Conservation (phyloP, 2,329 filamentous ascomycete genomes). For the Phialophora tarda region DNA sequence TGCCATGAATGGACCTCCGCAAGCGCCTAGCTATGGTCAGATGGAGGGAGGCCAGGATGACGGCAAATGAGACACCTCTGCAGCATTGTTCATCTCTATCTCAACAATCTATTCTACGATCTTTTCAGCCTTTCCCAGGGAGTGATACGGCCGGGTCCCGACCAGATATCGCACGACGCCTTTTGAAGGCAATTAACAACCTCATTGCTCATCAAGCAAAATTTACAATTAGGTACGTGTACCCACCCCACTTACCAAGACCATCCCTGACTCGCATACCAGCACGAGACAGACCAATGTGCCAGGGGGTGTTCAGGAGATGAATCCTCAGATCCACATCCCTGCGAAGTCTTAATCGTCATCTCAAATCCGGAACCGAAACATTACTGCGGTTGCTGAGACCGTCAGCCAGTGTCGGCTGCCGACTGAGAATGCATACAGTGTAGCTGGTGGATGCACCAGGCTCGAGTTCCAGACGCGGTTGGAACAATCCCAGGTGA, state of each 20-base stretch:
- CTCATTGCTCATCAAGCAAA: neutral
- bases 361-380: neutral
- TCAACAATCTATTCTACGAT: neutral
- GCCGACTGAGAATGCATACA: neutral
- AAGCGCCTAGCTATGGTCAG: conserved; percentile 34
- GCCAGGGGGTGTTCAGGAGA: neutral
- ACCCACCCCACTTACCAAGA: neutral
- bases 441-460: neutral
- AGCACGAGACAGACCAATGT: neutral
- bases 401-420: neutral
- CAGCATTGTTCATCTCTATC: neutral
- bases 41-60: conserved; percentile 34
- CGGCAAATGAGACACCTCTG: conserved; percentile 29
- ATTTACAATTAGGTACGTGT: neutral
- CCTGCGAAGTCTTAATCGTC: neutral
- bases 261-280: neutral
- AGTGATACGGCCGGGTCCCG: neutral
- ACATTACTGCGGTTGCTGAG: neutral
- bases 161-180: neutral
- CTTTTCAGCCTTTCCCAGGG: neutral
- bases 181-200: neutral
- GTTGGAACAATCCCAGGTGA: neutral
- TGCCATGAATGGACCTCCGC: conserved; percentile 36
- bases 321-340: neutral
- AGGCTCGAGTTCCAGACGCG: neutral